Conservation (phyloP, 371 early-diverging fungal genomes). For the Mucor velutinosus region DNA sequence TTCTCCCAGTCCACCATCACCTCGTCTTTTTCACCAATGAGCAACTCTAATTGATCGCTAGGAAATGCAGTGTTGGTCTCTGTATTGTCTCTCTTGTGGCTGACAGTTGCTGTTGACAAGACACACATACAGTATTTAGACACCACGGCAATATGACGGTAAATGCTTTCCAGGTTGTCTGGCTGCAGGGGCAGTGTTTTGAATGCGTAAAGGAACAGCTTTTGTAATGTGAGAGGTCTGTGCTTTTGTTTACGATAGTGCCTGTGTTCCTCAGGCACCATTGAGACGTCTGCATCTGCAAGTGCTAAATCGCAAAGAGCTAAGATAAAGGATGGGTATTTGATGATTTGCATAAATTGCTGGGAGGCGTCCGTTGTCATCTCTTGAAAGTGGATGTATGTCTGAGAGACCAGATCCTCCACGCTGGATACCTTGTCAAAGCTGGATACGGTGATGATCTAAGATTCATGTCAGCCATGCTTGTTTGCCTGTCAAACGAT, state of each 20-base stretch:
- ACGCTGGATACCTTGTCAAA: slow-evolving; percentile 1
- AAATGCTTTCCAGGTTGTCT: slow-evolving; percentile 2
- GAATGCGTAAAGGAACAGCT: slow-evolving; percentile 19
- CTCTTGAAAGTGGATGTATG: slow-evolving; percentile 5
- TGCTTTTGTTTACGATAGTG: slow-evolving; percentile 8
- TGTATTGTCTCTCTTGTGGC: slow-evolving; percentile 8
- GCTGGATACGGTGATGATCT: slow-evolving; percentile 20
- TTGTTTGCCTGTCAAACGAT: neutral
- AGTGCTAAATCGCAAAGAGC: slow-evolving; percentile 19
- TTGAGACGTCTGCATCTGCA: slow-evolving; percentile 15
- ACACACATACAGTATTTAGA: slow-evolving; percentile 25
- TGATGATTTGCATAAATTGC: slow-evolving; percentile 17
- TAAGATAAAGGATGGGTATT: slow-evolving; percentile 21
- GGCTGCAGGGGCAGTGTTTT: slow-evolving; percentile 10
- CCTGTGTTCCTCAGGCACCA: neutral
- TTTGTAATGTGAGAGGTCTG: slow-evolving; percentile 16
- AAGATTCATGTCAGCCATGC: neutral
- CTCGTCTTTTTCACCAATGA: slow-evolving; percentile 11
- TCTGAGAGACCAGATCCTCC: slow-evolving; percentile 6
- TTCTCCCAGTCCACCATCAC: slow-evolving; percentile 15
- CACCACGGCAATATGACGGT: slow-evolving; percentile 19
- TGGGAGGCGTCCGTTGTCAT: slow-evolving; percentile 15
- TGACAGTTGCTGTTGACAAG: slow-evolving; percentile 10
- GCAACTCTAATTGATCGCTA: slow-evolving; percentile 7
- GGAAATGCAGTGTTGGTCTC: slow-evolving; percentile 18